Evolutionary conservation across 441 rosid genomes (phyloP), one percentile per base, ranked within the genome.

Genomic region (Pelargonium australe): DNA sequence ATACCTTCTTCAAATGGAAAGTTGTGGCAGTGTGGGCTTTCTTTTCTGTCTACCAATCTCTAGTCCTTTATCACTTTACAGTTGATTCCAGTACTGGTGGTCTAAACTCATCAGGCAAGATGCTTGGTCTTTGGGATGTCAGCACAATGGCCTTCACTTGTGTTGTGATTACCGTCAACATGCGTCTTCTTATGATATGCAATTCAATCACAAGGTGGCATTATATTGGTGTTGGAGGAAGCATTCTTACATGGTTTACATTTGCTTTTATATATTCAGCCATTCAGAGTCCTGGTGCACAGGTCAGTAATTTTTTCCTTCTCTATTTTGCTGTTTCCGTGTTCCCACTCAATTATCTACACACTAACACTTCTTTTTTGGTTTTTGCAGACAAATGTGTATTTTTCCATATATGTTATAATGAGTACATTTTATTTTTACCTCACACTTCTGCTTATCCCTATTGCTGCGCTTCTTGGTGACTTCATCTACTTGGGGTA

Each of bases 121-220:
- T 81, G 47, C 89, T 95, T 72, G 99, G 99, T 63, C 84, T 85
- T 12, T 95, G 99, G 99, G 99, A 95, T 70, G 86, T 95, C 75
- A 95, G 99, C 88, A 95, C 99, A 11, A 77, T 95, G 88, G 97
- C 89, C 55, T 95, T 95, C 83, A 91, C 98, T 40, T 89, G 98
- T 84, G 96, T 91, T 70, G 96, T 95, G 14, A 82, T 95, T 65
- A 88, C 98, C 7, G 97, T 95, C 65, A 95, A 95, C 77, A 73
- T 91, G 77, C 97, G 99, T 17, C 96, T 95, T 78, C 94, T 95
- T 68, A 80, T 95, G 96, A 92, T 92, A 78, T 89, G 98, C 69
- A 90, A 95, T 72, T 84, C 97, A 53, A 88, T 95, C 65, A 95
- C 99, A n/a, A 86, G 88, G 82, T 95, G 93, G 95, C 99, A 95